These are phyloP conservation scores for Didymella keratinophila DNA, from an alignment of 2,329 filamentous ascomycete species.

Conservation along the genomic window DNA sequence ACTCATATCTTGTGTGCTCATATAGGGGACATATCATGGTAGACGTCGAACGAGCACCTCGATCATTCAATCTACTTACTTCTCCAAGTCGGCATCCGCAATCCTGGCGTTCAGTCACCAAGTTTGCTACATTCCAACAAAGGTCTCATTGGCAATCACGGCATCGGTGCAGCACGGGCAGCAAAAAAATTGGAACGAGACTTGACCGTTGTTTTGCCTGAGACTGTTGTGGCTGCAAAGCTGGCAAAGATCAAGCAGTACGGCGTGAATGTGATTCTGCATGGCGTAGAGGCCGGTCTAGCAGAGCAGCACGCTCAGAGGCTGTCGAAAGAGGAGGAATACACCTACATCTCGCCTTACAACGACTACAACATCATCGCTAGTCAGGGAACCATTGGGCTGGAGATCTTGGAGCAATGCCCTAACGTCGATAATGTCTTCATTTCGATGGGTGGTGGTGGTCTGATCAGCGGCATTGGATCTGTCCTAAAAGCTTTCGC, in stretches of 20 bases:
- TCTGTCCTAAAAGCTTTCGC: constrained; percentile 10
- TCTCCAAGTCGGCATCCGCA: background rate
- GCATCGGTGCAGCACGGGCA: constrained; percentile 9
- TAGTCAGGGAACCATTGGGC: constrained; percentile 8
- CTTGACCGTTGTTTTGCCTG: constrained; percentile 10
- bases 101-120: background rate
- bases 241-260: constrained; percentile 4
- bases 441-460: constrained; percentile 12
- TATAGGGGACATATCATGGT: background rate
- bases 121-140: background rate
- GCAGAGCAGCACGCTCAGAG: constrained; percentile 15
- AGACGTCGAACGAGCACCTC: background rate
- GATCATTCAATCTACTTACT: background rate
- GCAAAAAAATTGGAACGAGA: constrained; percentile 5
- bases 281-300: constrained; percentile 3
- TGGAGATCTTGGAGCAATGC: constrained; percentile 13
- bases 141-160: constrained; percentile 1
- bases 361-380: constrained; percentile 10
- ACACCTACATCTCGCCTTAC: constrained; percentile 12
- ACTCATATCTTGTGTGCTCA: too few relatives aligned
- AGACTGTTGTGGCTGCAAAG: constrained; percentile 9
- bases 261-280: background rate
- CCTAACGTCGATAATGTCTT: constrained; percentile 8
- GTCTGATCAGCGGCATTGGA: constrained; percentile 12
- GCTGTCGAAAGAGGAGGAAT: constrained; percentile 1